These are phyloP conservation scores for Leccinum huronense DNA, from an alignment of 1,284 basidiomycete genomes.

Conservation along the genomic window DNA sequence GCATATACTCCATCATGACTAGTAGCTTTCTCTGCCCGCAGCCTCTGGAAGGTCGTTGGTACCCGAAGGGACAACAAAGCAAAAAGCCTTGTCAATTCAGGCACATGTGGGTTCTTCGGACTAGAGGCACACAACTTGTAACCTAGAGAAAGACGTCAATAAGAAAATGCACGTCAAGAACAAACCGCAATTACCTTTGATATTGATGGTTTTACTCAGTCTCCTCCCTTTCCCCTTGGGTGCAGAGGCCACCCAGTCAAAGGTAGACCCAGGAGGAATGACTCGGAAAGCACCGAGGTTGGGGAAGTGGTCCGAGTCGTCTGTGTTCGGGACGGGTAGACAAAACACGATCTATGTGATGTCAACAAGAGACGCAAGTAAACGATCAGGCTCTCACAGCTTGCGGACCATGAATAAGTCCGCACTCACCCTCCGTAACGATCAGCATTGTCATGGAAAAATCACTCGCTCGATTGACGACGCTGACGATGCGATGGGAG, in stretches of 20 bases:
- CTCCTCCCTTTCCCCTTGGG: conserved; percentile 14
- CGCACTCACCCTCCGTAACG: conserved; percentile 22
- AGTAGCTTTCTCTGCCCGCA: conserved; percentile 46
- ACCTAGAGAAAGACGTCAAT: conserved; percentile 3
- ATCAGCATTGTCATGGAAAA: conserved; percentile 42
- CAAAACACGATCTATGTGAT: background rate
- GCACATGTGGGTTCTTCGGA: conserved; percentile 34
- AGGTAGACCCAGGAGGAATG: conserved; percentile 20
- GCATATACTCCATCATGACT: conserved; percentile 20
- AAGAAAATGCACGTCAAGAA: background rate
- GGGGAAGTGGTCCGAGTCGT: conserved; percentile 17
- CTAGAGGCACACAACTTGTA: conserved; percentile 8
- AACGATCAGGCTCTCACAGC: conserved; percentile 8
- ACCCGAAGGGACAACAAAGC: conserved; percentile 74
- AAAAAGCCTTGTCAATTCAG: conserved; percentile 44
- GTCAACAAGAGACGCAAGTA: conserved; percentile 10
- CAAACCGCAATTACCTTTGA: conserved; percentile 13
- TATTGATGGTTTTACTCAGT: conserved; percentile 19
- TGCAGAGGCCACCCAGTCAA: conserved; percentile 19
- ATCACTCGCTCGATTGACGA: conserved; percentile 83
- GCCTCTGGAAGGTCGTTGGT: conserved; percentile 71
- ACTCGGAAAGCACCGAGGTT: conserved; percentile 26
- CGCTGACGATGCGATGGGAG: conserved; percentile 72
- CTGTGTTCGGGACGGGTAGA: conserved; percentile 12
- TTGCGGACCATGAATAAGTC: background rate